Conservation (phyloP, 225 moss, liverwort and hornwort species). For the Anthoceros angustus region DNA sequence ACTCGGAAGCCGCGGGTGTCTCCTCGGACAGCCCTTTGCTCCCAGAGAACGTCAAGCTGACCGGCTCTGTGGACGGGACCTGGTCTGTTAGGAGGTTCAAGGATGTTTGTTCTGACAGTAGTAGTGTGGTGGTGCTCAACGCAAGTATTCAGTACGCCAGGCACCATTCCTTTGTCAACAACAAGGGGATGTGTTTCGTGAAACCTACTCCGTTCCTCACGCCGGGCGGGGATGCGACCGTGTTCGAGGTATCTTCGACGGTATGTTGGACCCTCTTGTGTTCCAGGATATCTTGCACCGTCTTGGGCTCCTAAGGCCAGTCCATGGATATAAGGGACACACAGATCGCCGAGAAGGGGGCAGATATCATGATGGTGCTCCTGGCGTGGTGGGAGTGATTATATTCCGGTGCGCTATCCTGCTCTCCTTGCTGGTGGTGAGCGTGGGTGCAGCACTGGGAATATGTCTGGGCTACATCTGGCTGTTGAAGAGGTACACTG, state of each 20-base stretch:
- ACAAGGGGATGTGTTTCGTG: neutral
- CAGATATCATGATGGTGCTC: neutral
- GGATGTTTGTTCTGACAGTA: neutral
- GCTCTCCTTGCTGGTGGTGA: neutral
- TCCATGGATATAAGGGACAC: neutral
- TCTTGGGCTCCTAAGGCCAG: neutral
- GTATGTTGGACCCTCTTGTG: neutral
- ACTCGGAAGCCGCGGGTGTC: neutral
- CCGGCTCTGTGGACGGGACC: neutral
- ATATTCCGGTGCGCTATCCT: too few species aligned
- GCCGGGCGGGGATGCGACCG: too few species aligned
- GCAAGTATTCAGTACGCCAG: neutral
- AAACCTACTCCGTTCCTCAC: neutral
- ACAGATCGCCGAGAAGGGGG: neutral
- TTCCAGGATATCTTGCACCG: neutral
- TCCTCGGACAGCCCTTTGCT: neutral
- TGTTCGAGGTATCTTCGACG: too few species aligned
- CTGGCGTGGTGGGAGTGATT: neutral
- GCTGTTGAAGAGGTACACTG: neutral
- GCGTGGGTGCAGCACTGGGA: neutral
- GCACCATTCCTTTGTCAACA: neutral
- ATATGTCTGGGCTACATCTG: neutral
- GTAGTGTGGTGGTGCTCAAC: neutral
- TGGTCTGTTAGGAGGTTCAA: neutral
- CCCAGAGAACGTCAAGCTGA: neutral